Base-by-base conservation (phyloP, 768 basidiomycete species). In the Lactarius psammicola region DNA sequence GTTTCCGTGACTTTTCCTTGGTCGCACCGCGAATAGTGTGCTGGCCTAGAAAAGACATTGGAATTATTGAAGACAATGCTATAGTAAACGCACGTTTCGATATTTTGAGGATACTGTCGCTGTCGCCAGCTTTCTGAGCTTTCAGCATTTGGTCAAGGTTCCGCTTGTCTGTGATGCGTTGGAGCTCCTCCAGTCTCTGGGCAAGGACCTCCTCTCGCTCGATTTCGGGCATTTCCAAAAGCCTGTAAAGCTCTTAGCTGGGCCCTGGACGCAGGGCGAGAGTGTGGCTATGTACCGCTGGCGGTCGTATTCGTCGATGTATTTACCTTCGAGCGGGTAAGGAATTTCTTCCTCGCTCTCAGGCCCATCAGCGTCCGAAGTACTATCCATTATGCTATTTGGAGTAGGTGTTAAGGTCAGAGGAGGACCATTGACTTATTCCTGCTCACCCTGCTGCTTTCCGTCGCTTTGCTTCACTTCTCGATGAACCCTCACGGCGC, bases 311-410 rank as follows among this genome's bases (percentile, higher is more conserved):
- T 94, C 93, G 72, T 97, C 88, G 65, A 83, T 84, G 73, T 92
- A 98, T 76, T 93, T 92, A 58, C 93, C 94, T 71, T 98, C 96
- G 15, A 97, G 78, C 0, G 94, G 95, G 74, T 93, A 98, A 4
- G 87, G 87, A 69, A 92, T 88, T 62, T 84, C 85, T 59, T 80
- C 81, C 70, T 90, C 89, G 66, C 85, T 88, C 71, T 90, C 89
- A 13, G 82, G 81, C 2, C 65, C 69, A 38, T 83, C 85, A 20
- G 87, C 86, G 38, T 84, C 83, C 17, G 78, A 78, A 66, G 75
- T 75, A 56, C 80, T 82, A 38, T 64, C 64, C 56, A 62, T 56
- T 10, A 57, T 34, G 26, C 57, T 67, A 38, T 15, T 49, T 23
- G 30, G 51, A 55, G 26, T 56, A 59, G 42, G 38, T 0, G 1